Base-by-base conservation (phyloP, 805 yeast species). In the Lipomyces kockii region DNA sequence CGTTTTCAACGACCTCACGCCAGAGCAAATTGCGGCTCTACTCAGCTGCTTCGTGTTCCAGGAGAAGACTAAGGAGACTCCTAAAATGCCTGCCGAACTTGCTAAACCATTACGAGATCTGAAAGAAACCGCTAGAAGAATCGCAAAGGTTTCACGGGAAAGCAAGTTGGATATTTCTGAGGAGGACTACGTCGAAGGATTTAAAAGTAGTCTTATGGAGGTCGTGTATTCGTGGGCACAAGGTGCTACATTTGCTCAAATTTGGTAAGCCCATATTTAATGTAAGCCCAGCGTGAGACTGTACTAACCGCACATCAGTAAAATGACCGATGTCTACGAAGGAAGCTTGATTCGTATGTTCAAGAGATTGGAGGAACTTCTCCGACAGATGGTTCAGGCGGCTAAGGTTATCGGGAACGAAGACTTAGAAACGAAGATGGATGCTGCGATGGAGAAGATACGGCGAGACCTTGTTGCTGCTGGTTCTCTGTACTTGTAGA, bases 311-410 rank as follows among this genome's bases (percentile, higher is more conserved):
- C 22, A 43, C 22, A 17, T 22, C 25, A 61, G 65, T 81, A 94
- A 94, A 79, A 92, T 95, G 97, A 95, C 99, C 0, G 99, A 95
- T 76, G 98, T 95, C 56, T 95, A 94, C 74, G 99, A 95, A 81
- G 99, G 99, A 54, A 89, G 97, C 27, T 84, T 95, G 76, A 94
- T 95, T 72, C 87, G 99, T 77, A 90, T 91, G 87, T 95, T 95
- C 82, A 89, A 95, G 78, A 85, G 99, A 76, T 82, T 95, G 64
- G 99, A 95, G 78, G 99, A 95, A 78, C 84, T 95, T 83, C 81
- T 95, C 65, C 87, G 94, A 75, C 99, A 95, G 78, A 83, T 95
- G 86, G 87, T 88, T 57, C 88, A 86, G 73, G 98, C 98, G 14
- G 95, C 99, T 1, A 91, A 90, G 76, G 91, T 97, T 17, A 95